Evolutionary conservation across 495 filamentous ascomycete genomes (phyloP).

Genomic region (Penicillium waksmanii): DNA sequence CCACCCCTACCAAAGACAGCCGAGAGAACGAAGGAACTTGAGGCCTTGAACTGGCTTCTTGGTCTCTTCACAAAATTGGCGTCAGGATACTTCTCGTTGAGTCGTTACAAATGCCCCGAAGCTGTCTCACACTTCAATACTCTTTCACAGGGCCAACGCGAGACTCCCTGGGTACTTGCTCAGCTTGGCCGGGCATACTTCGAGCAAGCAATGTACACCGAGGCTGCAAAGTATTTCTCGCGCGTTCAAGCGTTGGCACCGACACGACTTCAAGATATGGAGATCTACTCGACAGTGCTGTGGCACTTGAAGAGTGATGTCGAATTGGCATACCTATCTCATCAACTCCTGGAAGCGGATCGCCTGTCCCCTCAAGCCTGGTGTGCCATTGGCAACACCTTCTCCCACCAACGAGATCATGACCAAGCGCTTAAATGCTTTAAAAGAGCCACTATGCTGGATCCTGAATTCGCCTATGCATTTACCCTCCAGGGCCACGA

Average conservation of each 20-base stretch:
- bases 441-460: conserved; percentile 87
- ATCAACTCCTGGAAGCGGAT: conserved; percentile 82
- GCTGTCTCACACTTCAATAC: conserved; percentile 72
- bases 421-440: conserved; percentile 95
- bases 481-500: conserved; percentile 96
- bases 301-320: conserved; percentile 94
- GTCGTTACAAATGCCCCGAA: conserved; percentile 75
- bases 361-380: conserved; percentile 91
- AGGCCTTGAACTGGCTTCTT: conserved; percentile 74
- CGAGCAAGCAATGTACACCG: conserved; percentile 80
- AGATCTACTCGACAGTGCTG: conserved; percentile 94
- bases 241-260: conserved; percentile 75
- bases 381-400: conserved; percentile 94
- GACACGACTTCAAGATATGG: conserved; percentile 87
- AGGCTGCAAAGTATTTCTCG: conserved; percentile 83
- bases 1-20: conserved; percentile 34
- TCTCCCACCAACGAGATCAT: conserved; percentile 91
- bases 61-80: conserved; percentile 86
- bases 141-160: conserved; percentile 74
- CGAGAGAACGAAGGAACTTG: conserved; percentile 65
- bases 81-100: conserved; percentile 73
- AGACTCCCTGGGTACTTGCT: conserved; percentile 93
- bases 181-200: conserved; percentile 89
- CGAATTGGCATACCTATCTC: conserved; percentile 87
- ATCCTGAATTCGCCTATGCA: conserved; percentile 91